Percentiles rank a stretch among this genome's conserved stretches.
Evolutionary conservation across 805 yeast genomes (phyloP).

Genomic region (Wickerhamiella bombiphila): DNA sequence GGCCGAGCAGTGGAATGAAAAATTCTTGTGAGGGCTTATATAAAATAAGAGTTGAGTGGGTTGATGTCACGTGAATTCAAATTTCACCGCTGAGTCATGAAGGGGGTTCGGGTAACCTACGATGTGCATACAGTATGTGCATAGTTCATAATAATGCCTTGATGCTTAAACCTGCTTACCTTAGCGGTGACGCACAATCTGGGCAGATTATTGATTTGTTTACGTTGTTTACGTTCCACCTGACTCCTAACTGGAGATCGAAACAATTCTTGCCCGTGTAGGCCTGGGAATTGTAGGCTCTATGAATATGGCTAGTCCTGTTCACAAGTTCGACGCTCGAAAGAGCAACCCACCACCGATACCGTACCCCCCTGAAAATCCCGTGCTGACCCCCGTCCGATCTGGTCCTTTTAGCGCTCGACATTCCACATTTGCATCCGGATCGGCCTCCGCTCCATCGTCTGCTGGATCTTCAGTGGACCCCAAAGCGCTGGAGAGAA

Average conservation of each 20-base stretch:
- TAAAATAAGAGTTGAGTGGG: too few relatives aligned
- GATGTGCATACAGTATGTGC: too few relatives aligned
- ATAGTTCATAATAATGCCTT: too few relatives aligned
- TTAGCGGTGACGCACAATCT: too few relatives aligned
- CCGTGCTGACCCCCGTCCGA: conserved; percentile 18
- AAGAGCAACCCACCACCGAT: conserved; percentile 10
- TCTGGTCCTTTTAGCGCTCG: conserved; percentile 17
- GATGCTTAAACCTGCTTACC: too few relatives aligned
- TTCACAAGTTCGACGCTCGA: background rate
- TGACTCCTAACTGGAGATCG: too few relatives aligned
- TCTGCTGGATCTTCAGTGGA: conserved; percentile 4
- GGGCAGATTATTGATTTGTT: too few relatives aligned
- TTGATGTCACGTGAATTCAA: too few relatives aligned
- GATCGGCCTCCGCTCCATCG: conserved; percentile 1
- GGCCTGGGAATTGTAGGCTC: background rate
- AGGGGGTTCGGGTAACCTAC: too few relatives aligned
- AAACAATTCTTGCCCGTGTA: background rate
- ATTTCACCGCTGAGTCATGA: too few relatives aligned
- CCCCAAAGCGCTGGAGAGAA: conserved; percentile 14
- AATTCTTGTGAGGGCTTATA: background rate
- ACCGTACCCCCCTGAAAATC: conserved; percentile 27
- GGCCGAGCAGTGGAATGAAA: background rate
- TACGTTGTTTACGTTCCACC: too few relatives aligned
- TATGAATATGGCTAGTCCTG: background rate
- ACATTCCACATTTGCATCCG: conserved; percentile 13